Percentiles rank a stretch among this genome's conserved stretches.
phyloP scores from a whole-genome alignment of 306 rosid species.

The Rosa persica region DNA sequence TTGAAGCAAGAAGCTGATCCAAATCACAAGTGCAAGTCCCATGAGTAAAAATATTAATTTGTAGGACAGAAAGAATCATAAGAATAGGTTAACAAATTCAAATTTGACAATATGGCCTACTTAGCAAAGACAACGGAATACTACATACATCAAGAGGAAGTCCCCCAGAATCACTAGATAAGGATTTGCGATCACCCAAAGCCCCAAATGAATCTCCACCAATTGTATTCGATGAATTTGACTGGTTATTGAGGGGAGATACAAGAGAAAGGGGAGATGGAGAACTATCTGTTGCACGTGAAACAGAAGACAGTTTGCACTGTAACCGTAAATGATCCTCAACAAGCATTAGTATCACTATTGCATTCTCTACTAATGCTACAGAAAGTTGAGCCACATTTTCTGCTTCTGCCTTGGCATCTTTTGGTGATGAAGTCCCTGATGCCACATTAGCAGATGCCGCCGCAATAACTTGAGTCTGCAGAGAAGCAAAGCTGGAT shows the following conservation, averaged over 20 bases:
- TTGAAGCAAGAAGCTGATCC: constrained; percentile 77
- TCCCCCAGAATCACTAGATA: constrained; percentile 59
- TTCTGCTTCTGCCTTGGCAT: constrained; percentile 87
- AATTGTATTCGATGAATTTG: constrained; percentile 38
- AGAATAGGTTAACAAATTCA: not conserved
- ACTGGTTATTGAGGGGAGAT: constrained; percentile 48
- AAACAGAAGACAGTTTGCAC: constrained; percentile 65
- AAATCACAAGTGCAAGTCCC: constrained; percentile 26
- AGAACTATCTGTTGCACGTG: constrained; percentile 53
- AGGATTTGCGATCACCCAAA: constrained; percentile 41
- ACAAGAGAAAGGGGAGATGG: constrained; percentile 82
- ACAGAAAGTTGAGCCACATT: constrained; percentile 92
- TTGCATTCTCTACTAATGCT: constrained; percentile 91
- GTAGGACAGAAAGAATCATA: constrained; percentile 21
- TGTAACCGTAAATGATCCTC: constrained; percentile 98
- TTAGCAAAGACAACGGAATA: constrained; percentile 10
- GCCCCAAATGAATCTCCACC: constrained; percentile 47
- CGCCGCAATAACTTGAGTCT: constrained; percentile 95
- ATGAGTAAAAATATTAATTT: constrained; percentile 17
- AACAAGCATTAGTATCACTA: constrained; percentile 96
- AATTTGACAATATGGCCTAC: constrained; percentile 15
- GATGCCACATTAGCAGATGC: constrained; percentile 98
- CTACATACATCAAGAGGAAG: constrained; percentile 73
- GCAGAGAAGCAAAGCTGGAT: constrained; percentile 46
- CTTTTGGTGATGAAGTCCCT: constrained; percentile 79